phyloP scores from a whole-genome alignment of 2,329 filamentous ascomycete species.

The Ophiostoma ips region DNA sequence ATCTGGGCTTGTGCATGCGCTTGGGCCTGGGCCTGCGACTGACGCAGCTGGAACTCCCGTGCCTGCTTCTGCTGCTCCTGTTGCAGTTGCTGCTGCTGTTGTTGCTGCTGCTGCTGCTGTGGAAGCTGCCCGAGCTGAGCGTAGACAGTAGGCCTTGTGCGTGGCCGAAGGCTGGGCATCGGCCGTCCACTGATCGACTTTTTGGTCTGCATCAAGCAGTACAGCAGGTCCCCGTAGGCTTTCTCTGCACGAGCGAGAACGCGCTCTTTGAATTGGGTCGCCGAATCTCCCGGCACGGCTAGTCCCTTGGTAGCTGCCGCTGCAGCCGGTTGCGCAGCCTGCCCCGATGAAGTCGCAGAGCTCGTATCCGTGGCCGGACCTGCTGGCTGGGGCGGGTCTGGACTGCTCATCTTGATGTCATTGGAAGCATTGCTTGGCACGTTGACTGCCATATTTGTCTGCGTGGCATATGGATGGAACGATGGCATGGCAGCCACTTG shows the following conservation, averaged over 20 bases:
- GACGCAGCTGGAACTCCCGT: neutral
- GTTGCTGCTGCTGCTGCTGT: conserved; percentile 10
- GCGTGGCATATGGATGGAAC: neutral
- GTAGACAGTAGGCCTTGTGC: conserved; percentile 39
- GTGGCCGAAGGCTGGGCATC: conserved; percentile 23
- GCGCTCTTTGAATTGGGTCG: conserved; percentile 48
- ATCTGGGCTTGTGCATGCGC: neutral
- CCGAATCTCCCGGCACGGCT: conserved; percentile 10
- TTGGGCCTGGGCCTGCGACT: neutral
- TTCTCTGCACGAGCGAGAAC: conserved; percentile 56
- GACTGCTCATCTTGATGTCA: conserved; percentile 16
- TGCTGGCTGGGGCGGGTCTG: conserved; percentile 16
- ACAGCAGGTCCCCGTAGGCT: conserved; percentile 57
- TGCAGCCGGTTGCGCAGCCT: neutral
- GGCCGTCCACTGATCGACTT: conserved; percentile 29
- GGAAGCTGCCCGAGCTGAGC: conserved; percentile 34
- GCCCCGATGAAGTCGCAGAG: conserved; percentile 6
- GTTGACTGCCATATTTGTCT: neutral
- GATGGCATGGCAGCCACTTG: neutral
- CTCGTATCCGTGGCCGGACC: conserved; percentile 17
- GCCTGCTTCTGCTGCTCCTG: conserved; percentile 1
- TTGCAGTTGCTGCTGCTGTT: conserved; percentile 4
- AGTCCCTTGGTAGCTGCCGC: neutral
- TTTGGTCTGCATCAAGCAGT: conserved; percentile 47
- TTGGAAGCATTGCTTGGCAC: neutral